phyloP scores from a whole-genome alignment of 2,329 filamentous ascomycete species.

The Alternaria consortialis region DNA sequence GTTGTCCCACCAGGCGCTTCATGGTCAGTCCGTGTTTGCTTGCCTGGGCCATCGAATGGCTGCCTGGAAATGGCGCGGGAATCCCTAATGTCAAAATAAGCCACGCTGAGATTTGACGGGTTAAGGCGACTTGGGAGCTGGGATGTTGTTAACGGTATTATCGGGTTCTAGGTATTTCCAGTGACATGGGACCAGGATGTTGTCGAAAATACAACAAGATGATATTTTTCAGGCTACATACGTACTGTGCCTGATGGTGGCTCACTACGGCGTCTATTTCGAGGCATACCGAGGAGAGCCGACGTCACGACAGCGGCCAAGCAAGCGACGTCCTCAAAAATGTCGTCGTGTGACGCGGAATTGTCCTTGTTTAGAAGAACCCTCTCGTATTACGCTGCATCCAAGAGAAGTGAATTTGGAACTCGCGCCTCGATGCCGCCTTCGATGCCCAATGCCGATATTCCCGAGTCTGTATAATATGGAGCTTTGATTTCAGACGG shows the following conservation, averaged over 20 bases:
- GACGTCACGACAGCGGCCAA: slow-evolving; percentile 12
- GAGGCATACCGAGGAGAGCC: slow-evolving; percentile 10
- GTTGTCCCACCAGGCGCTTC: slow-evolving; percentile 29
- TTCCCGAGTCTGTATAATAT: slow-evolving; percentile 2
- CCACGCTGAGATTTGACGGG: slow-evolving; percentile 12
- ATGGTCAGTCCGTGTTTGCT: slow-evolving; percentile 20
- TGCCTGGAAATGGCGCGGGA: slow-evolving; percentile 3
- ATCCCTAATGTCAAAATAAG: slow-evolving; percentile 7
- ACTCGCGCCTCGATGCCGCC: slow-evolving; percentile 16
- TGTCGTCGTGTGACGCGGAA: neutral
- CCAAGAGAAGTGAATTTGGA: slow-evolving; percentile 4
- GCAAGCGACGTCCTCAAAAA: slow-evolving; percentile 12
- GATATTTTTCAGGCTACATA: neutral
- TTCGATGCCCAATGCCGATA: slow-evolving; percentile 10
- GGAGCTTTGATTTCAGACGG: slow-evolving; percentile 9
- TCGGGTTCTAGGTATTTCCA: neutral
- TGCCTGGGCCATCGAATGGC: slow-evolving; percentile 20
- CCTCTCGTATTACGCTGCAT: slow-evolving; percentile 11
- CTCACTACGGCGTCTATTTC: neutral
- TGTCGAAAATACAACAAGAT: neutral
- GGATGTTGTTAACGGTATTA: neutral
- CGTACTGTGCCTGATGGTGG: neutral
- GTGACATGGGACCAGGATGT: neutral
- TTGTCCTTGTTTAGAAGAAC: neutral
- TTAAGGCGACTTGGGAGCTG: slow-evolving; percentile 2